Conservation (phyloP, 2,329 filamentous ascomycete genomes). For the Anisogramma anomala region DNA sequence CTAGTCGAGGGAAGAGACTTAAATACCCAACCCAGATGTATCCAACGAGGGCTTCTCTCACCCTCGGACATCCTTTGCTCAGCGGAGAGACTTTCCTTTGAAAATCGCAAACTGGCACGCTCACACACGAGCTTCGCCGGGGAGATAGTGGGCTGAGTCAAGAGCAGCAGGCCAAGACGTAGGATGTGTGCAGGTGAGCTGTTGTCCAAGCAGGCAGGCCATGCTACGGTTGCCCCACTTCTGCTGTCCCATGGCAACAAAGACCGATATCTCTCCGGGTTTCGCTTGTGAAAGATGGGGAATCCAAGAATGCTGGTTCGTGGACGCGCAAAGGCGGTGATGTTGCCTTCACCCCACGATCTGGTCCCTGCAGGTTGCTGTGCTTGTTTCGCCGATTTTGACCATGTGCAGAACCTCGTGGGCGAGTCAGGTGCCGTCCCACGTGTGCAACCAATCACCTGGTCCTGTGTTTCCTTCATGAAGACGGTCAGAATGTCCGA, state of each 20-base stretch:
- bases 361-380: not conserved
- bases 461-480: not conserved
- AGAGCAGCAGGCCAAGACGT: too few relatives aligned
- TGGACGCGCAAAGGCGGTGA: too few relatives aligned
- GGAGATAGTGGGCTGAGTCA: too few relatives aligned
- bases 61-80: conserved; percentile 5
- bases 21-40: conserved; percentile 1
- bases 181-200: too few relatives aligned
- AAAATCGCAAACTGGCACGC: not conserved
- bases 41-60: conserved; percentile 2
- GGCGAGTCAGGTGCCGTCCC: not conserved
- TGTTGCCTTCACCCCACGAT: conserved; percentile 1
- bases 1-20: conserved; percentile 2
- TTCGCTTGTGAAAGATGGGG: not conserved
- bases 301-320: not conserved
- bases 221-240: too few relatives aligned
- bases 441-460: not conserved
- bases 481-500: conserved; percentile 10
- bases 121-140: too few relatives aligned
- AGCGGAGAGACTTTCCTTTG: conserved; percentile 5
- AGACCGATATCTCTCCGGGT: too few relatives aligned
- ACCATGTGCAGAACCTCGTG: not conserved
- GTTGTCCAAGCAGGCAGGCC: too few relatives aligned
- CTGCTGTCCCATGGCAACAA: too few relatives aligned
- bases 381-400: conserved; percentile 9